These are phyloP conservation scores for Melanopsichium pennsylvanicum DNA, from an alignment of 1,284 basidiomycete genomes.

Conservation along the genomic window DNA sequence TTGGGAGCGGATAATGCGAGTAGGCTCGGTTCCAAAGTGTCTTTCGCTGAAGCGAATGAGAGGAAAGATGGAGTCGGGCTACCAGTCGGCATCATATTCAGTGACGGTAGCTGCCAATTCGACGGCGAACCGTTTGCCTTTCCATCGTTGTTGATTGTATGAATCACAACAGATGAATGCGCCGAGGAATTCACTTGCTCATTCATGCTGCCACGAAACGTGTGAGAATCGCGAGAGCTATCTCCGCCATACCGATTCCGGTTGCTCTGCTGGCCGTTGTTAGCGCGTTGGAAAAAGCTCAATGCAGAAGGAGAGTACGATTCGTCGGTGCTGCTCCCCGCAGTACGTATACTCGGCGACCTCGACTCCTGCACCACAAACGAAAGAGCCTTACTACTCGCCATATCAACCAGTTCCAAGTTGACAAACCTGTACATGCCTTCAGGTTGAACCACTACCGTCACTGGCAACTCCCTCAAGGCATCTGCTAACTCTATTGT, in stretches of 20 bases:
- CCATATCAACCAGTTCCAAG: slow-evolving; percentile 30
- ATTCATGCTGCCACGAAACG: background rate
- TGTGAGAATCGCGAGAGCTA: slow-evolving; percentile 10
- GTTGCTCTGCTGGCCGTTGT: background rate
- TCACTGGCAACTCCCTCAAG: slow-evolving; percentile 15
- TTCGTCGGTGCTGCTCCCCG: slow-evolving; percentile 10
- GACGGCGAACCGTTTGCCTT: background rate
- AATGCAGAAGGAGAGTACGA: slow-evolving; percentile 22
- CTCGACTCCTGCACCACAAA: background rate
- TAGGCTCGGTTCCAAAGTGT: background rate
- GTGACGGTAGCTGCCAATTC: slow-evolving; percentile 2
- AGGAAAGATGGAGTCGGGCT: slow-evolving; percentile 1
- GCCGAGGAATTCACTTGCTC: no score
- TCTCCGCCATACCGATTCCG: no score
- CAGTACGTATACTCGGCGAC: slow-evolving; percentile 8
- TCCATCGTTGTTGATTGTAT: no score
- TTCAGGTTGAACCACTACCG: slow-evolving; percentile 7
- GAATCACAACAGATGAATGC: no score
- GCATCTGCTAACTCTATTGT: slow-evolving; percentile 68
- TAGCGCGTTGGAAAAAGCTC: slow-evolving; percentile 15
- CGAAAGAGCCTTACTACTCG: slow-evolving; percentile 5
- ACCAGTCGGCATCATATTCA: background rate
- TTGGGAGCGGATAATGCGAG: background rate
- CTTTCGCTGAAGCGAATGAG: slow-evolving; percentile 1
- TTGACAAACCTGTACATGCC: slow-evolving; percentile 17